A percentile compares a stretch with the other conserved stretches of the same genome.
phyloP scores from a whole-genome alignment of 2,329 filamentous ascomycete genomes.

The Incumbomyces delicatus region DNA sequence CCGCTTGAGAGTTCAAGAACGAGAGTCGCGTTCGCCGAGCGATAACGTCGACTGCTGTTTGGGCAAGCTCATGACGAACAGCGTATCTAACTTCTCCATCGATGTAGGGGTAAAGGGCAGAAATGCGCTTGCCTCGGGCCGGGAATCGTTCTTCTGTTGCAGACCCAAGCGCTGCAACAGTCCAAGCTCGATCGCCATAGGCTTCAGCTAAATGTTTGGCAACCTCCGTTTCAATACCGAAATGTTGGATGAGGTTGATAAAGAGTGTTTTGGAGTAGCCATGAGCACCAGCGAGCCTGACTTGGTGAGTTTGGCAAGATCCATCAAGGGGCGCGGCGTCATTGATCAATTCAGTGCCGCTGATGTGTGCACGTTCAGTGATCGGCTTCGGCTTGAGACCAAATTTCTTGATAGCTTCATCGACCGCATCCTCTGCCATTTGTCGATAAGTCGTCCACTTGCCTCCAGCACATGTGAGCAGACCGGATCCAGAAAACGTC shows the following conservation, averaged over 20 bases:
- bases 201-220: conserved; percentile 78
- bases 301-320: conserved; percentile 71
- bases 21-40: conserved; percentile 75
- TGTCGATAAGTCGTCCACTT: conserved; percentile 93
- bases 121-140: conserved; percentile 69
- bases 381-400: conserved; percentile 15
- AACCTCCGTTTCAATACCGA: conserved; percentile 82
- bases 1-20: conserved; percentile 85
- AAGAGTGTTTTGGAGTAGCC: conserved; percentile 85
- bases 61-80: conserved; percentile 79
- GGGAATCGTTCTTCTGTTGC: conserved; percentile 74
- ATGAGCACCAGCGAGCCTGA: conserved; percentile 73
- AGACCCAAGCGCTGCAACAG: conserved; percentile 68
- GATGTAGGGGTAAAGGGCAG: conserved; percentile 74
- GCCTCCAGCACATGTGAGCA: conserved; percentile 76
- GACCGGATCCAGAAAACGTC: conserved; percentile 65
- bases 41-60: conserved; percentile 80
- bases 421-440: conserved; percentile 84
- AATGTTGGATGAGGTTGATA: conserved; percentile 91
- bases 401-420: conserved; percentile 41
- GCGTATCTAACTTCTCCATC: conserved; percentile 88
- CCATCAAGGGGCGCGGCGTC: conserved; percentile 42
- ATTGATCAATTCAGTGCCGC: conserved; percentile 19
- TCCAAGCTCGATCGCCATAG: conserved; percentile 90
- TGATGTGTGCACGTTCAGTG: conserved; percentile 15